Evolutionary conservation across 352 stramenopile genomes (phyloP), one percentile per base, ranked within the genome.

Genomic region (Nothophytophthora sp.): DNA sequence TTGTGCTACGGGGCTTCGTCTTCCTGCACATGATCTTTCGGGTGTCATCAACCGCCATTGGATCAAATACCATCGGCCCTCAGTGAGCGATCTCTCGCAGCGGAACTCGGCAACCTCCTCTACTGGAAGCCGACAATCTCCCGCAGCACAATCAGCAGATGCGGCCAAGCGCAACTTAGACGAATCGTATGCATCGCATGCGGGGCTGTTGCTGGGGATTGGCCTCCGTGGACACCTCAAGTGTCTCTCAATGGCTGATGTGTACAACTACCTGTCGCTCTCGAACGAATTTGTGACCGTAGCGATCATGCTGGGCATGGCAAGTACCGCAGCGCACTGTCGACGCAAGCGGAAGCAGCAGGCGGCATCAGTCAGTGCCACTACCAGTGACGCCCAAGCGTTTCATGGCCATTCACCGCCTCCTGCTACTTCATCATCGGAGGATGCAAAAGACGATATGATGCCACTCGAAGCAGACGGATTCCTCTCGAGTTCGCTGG

Each of bases 191-290:
- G 85, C 85, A 45, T 74, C 90, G 16, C 94, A 99, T 52, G 96
- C 91, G 2, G 96, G 97, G 13, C 81, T 99, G 51, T 73, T 99
- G 5, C 85, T 99, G 30, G 97, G 94, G 18, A 88, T 99, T 22
- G 97, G 97, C 5, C 65, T 97, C 16, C 85, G 94, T 16, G 94
- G 96, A 3, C 96, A 99, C 69, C 73, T 99, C 10, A 91, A 90
- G 45, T 89, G 87, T 40, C 73, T 99, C 16, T 96, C 95, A 8
- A 97, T 98, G 86, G 96, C 95, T 13, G 96, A 99, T 69, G 92
- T 99, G n/a, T 99, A 98, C 79, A 97, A 99, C 46, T 99, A 99
- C 68, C 61, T 99, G 16, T 98, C 93, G 11, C 75, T 98, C 25
- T 97, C 94, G 30, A 97, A 97, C 50, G 96, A 99, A 35, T 97